Evolutionary conservation across 2,329 filamentous ascomycete species (phyloP).

Genomic region (Penicillium concentricum): DNA sequence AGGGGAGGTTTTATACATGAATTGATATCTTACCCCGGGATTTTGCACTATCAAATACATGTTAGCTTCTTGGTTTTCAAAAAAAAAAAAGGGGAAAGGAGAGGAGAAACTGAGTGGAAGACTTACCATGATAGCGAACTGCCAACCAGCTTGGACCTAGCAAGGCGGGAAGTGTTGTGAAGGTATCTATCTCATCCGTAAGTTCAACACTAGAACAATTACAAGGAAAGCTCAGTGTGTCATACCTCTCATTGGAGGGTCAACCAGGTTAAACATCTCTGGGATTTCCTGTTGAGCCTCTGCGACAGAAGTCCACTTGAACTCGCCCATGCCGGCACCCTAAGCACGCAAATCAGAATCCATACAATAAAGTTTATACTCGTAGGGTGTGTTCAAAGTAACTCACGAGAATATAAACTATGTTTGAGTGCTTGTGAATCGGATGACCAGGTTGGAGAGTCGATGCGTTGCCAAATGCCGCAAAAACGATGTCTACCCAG

Average conservation of each 20-base stretch:
- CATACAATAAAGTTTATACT: too few species aligned
- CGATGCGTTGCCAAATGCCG: not conserved
- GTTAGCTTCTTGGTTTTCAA: not conserved
- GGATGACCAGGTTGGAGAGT: conserved; percentile 6
- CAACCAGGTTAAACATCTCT: not conserved
- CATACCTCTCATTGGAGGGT: conserved; percentile 7
- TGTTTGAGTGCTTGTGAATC: conserved; percentile 5
- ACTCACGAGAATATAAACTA: not conserved
- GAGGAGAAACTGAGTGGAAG: not conserved
- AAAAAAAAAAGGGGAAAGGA: not conserved
- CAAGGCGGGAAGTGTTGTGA: not conserved
- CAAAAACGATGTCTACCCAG: conserved; percentile 4
- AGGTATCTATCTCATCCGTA: not conserved
- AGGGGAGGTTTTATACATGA: not conserved
- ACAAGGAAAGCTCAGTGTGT: too few species aligned
- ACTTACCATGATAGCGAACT: conserved; percentile 6
- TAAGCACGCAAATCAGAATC: not conserved
- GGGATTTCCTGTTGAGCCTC: conserved; percentile 2
- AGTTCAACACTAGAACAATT: not conserved
- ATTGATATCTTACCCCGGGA: not conserved
- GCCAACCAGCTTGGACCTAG: not conserved
- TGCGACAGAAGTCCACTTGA: conserved; percentile 3
- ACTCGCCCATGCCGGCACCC: not conserved
- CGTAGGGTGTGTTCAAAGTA: too few species aligned
- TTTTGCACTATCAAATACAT: not conserved